Evolutionary conservation across 768 basidiomycete genomes (phyloP).

Genomic region (Clavulina sp.): DNA sequence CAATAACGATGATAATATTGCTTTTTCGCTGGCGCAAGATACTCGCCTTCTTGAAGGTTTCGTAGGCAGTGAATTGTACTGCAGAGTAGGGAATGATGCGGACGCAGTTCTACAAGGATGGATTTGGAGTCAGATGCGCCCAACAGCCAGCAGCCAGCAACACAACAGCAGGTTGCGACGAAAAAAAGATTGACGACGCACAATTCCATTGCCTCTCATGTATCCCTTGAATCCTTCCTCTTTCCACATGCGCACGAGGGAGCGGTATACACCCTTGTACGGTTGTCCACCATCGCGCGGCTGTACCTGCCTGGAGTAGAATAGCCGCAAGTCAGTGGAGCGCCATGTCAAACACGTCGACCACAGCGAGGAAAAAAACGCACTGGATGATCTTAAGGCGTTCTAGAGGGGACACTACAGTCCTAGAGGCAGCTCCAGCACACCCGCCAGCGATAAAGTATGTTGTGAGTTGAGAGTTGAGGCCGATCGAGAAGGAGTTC

Average conservation of each 20-base stretch:
- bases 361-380: constrained; percentile 18
- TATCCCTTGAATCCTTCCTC: constrained; percentile 88
- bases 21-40: constrained; percentile 12
- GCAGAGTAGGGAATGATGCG: constrained; percentile 76
- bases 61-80: constrained; percentile 41
- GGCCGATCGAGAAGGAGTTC: too few species aligned
- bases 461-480: constrained; percentile 24
- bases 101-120: constrained; percentile 41
- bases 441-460: constrained; percentile 40
- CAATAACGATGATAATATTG: not conserved
- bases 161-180: too few species aligned
- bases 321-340: constrained; percentile 1
- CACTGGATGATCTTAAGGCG: constrained; percentile 94
- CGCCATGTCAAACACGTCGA: constrained; percentile 2
- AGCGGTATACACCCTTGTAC: constrained; percentile 73
- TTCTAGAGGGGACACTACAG: constrained; percentile 77
- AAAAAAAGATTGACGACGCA: too few species aligned
- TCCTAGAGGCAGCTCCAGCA: constrained; percentile 56
- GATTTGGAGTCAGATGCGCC: constrained; percentile 9
- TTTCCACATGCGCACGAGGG: constrained; percentile 74
- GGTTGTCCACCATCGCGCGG: constrained; percentile 40
- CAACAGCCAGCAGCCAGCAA: too few species aligned
- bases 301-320: constrained; percentile 68
- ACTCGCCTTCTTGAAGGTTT: constrained; percentile 68
- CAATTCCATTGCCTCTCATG: constrained; percentile 84